These are phyloP conservation scores for Mycocentrospora acerina DNA, from an alignment of 2,329 filamentous ascomycete genomes.

Conservation along the genomic window DNA sequence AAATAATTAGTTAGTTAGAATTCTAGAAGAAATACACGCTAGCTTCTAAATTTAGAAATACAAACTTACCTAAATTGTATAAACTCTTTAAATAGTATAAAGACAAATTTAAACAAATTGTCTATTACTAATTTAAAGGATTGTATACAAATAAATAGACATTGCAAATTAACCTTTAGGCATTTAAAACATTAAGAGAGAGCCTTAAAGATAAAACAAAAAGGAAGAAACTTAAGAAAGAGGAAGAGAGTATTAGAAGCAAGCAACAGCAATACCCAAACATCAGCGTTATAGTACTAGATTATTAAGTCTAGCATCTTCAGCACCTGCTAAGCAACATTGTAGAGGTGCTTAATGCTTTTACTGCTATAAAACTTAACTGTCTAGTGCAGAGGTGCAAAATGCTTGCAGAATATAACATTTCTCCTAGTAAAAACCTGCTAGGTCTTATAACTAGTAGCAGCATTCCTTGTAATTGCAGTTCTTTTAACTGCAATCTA, in stretches of 20 bases:
- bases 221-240: background rate
- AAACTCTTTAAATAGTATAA: constrained; percentile 6
- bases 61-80: background rate
- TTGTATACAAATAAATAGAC: constrained; percentile 3
- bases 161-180: constrained; percentile 2
- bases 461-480: constrained; percentile 1
- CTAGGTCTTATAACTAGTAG: background rate
- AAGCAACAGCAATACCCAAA: constrained; percentile 3
- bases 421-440: background rate
- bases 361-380: constrained; percentile 7
- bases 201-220: background rate
- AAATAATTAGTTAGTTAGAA: constrained; percentile 4
- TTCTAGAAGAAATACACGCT: constrained; percentile 6
- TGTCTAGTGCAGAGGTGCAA: constrained; percentile 4
- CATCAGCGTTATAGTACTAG: constrained; percentile 7
- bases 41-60: background rate
- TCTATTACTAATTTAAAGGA: constrained; percentile 5
- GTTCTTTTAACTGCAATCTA: constrained; percentile 1
- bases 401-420: background rate
- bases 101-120: constrained; percentile 6
- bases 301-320: constrained; percentile 7
- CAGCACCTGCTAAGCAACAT: constrained; percentile 9
- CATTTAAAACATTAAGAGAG: background rate
- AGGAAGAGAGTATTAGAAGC: background rate
- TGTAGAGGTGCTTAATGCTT: constrained; percentile 1